Base-by-base conservation (phyloP, 2,329 filamentous ascomycete genomes). In the Botrytis cinerea region DNA sequence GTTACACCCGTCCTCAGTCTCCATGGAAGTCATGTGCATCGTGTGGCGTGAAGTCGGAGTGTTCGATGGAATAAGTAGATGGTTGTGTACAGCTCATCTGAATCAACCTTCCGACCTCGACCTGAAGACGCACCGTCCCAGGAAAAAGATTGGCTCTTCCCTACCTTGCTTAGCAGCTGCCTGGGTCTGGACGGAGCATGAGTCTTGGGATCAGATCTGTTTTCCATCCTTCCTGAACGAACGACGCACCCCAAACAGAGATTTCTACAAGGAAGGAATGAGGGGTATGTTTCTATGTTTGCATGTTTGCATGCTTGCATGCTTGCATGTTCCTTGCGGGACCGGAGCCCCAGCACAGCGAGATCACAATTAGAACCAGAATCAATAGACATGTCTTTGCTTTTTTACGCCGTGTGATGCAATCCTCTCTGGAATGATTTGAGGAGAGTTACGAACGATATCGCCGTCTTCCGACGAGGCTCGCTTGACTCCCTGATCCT, bases 401-500 rank as follows among this genome's bases (percentile, higher is more conserved):
- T 12, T 40, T 40, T 40, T n/a, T n/a, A 14, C 1, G 7, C 35
- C 32, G 35, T 38, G 22, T n/a, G 59, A 38, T 38, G 35, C 18
- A 18, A 22, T 25, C 38, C n/a, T 35, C 28, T 35, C 28, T 14
- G 32, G 1, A 1, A 25, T 16, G 10, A 46, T 35, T 7, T 48
- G 40, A n/a, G 40, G 40, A 28, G 32, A 43, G 43, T 20, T 48
- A 46, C 28, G 62, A 45, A 35, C 20, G 43, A 20, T 10, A 25
- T 66, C 62, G 62, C 43, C 62, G 62, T 66, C 43, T 35, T 48
- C 62, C 63, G 63, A 67, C 12, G 32, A 18, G 20, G 14, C 20
- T 67, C 63, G 63, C 63, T 67, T 67, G 63, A 67, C 63, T 67
- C 63, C 63, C 35, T 38, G 4, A 51, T 38, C 12, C 63, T 51